phyloP scores from a whole-genome alignment of 2,329 filamentous ascomycete species.

The Fusarium pininemorale region DNA sequence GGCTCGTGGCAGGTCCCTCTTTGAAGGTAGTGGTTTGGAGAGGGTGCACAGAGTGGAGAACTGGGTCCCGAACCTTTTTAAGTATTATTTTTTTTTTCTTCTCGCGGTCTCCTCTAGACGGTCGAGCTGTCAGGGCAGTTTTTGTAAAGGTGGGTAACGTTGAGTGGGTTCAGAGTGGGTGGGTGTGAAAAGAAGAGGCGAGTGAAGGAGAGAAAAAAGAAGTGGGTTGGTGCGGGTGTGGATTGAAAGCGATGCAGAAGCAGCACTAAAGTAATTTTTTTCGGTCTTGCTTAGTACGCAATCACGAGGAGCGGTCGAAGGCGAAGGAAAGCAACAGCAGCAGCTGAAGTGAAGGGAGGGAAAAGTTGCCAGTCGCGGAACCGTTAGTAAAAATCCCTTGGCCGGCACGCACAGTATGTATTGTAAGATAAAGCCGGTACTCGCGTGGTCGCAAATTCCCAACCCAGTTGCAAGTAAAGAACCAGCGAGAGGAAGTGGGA shows the following conservation, averaged over 20 bases:
- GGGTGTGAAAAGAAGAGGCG: conserved; percentile 38
- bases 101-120: conserved; percentile 25
- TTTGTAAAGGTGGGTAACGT: conserved; percentile 44
- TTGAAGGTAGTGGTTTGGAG: conserved; percentile 56
- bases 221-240: conserved; percentile 39
- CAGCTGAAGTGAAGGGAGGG: not conserved
- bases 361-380: conserved; percentile 30
- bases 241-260: conserved; percentile 30
- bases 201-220: conserved; percentile 37
- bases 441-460: conserved; percentile 30
- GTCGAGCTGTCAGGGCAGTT: conserved; percentile 43
- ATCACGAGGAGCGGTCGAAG: conserved; percentile 20
- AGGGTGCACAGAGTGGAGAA: conserved; percentile 58
- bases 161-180: conserved; percentile 35
- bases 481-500: conserved; percentile 31
- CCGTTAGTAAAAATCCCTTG: conserved; percentile 35
- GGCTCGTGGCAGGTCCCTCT: conserved; percentile 52
- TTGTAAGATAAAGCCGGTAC: conserved; percentile 17
- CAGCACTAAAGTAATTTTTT: conserved; percentile 31
- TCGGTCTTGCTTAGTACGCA: conserved; percentile 31
- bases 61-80: conserved; percentile 56
- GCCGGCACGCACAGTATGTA: conserved; percentile 35
- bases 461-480: conserved; percentile 23
- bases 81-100: conserved; percentile 43
- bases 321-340: conserved; percentile 14